Evolutionary conservation across 148 eudicot genomes (phyloP).

Genomic region (Fagopyrum homotropicum): DNA sequence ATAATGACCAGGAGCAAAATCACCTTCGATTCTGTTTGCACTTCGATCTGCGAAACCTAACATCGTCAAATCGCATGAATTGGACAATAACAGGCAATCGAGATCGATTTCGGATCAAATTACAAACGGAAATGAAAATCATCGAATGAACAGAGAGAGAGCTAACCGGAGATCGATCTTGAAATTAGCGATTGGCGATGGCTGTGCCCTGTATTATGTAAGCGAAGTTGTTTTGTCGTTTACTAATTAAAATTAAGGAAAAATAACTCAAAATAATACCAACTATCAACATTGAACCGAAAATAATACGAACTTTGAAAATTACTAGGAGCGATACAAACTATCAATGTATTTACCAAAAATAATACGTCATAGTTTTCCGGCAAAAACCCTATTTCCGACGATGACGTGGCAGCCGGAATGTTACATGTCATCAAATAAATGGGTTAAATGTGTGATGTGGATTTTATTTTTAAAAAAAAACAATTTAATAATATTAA

Average conservation of each 20-base stretch:
- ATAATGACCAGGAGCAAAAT: background rate
- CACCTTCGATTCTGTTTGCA: background rate
- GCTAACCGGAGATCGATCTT: slow-evolving; percentile 5
- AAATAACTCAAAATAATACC: too few relatives aligned
- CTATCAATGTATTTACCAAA: too few relatives aligned
- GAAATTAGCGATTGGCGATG: background rate
- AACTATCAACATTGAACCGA: too few relatives aligned
- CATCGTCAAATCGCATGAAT: background rate
- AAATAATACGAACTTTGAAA: too few relatives aligned
- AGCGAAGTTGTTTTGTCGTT: background rate
- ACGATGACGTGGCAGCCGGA: too few relatives aligned
- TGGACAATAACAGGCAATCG: background rate
- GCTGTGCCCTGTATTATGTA: background rate
- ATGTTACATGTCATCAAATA: too few relatives aligned
- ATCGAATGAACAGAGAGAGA: background rate
- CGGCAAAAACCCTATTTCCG: too few relatives aligned
- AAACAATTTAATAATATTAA: too few relatives aligned
- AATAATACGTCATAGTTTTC: too few relatives aligned
- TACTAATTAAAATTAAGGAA: background rate
- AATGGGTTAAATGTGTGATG: too few relatives aligned
- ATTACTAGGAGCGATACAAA: too few relatives aligned
- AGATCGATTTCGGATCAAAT: background rate
- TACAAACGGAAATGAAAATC: background rate
- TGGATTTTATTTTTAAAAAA: too few relatives aligned
- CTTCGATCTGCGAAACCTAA: background rate